These are phyloP conservation scores for Penicillium sp. DNA, from an alignment of 2,329 filamentous ascomycete genomes.

Conservation along the genomic window DNA sequence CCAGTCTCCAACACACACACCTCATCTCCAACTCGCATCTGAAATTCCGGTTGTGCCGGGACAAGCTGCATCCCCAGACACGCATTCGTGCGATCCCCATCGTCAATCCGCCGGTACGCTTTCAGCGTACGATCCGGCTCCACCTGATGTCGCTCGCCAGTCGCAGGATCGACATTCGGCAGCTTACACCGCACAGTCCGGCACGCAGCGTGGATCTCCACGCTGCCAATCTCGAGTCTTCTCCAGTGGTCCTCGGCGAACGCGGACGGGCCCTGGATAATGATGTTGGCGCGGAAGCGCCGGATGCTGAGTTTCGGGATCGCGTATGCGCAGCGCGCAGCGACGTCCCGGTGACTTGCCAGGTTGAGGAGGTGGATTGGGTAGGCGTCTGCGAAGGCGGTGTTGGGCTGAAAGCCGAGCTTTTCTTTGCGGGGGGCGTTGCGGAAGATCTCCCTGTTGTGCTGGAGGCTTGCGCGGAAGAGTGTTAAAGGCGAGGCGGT, in stretches of 20 bases:
- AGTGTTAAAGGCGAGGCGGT: conserved; percentile 45
- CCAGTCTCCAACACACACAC: conserved; percentile 43
- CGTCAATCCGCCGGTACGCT: conserved; percentile 51
- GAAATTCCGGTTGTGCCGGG: conserved; percentile 34
- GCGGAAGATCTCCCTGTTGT: conserved; percentile 52
- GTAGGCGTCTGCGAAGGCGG: conserved; percentile 59
- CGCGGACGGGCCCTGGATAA: conserved; percentile 52
- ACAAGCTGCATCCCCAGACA: conserved; percentile 56
- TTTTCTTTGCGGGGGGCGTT: conserved; percentile 52
- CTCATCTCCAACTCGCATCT: conserved; percentile 39
- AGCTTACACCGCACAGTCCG: conserved; percentile 58
- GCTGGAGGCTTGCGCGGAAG: conserved; percentile 51
- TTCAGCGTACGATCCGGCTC: conserved; percentile 53
- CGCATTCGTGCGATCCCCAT: conserved; percentile 48
- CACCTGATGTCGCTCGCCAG: conserved; percentile 47
- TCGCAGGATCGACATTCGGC: conserved; percentile 58
- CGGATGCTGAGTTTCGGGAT: conserved; percentile 49
- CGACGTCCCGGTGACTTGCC: conserved; percentile 53
- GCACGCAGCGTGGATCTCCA: conserved; percentile 50
- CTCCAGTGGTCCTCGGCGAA: conserved; percentile 60
- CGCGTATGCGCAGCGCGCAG: conserved; percentile 39
- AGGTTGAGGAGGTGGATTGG: conserved; percentile 57
- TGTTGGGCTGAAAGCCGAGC: conserved; percentile 53
- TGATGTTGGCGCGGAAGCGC: conserved; percentile 59
- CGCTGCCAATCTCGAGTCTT: conserved; percentile 44